Percentiles rank a stretch among this genome's conserved stretches.
These are phyloP conservation scores for Xylaria sp. DNA, from an alignment of 2,329 filamentous ascomycete genomes.

Conservation along the genomic window DNA sequence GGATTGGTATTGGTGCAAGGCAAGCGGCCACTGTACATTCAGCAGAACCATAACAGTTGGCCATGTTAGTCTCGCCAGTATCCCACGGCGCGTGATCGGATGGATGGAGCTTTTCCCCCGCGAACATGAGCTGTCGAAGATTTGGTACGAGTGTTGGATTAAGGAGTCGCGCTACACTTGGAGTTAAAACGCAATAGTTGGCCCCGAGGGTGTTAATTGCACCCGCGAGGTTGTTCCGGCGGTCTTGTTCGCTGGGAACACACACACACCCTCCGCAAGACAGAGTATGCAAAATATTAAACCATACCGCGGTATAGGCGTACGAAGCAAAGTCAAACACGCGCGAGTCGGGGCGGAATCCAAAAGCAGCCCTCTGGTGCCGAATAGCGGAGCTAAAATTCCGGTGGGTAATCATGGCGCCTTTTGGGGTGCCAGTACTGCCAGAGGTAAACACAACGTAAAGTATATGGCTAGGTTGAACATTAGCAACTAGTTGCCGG, in stretches of 20 bases:
- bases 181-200: slow-evolving; percentile 3
- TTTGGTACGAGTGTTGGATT: slow-evolving; percentile 11
- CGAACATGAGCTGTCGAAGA: slow-evolving; percentile 11
- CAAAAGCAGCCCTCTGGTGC: slow-evolving; percentile 7
- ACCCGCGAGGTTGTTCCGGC: neutral
- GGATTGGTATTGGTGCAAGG: slow-evolving; percentile 14
- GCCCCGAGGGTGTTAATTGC: slow-evolving; percentile 4
- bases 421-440: slow-evolving; percentile 19
- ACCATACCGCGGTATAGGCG: slow-evolving; percentile 7
- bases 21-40: slow-evolving; percentile 10
- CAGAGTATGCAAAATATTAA: slow-evolving; percentile 12
- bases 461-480: slow-evolving; percentile 3
- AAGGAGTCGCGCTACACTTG: slow-evolving; percentile 2
- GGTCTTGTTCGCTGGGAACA: slow-evolving; percentile 14
- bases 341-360: neutral
- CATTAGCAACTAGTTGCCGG: neutral
- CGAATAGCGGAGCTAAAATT: slow-evolving; percentile 1
- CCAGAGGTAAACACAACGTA: slow-evolving; percentile 18
- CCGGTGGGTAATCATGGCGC: slow-evolving; percentile 14
- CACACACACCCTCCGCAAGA: slow-evolving; percentile 16
- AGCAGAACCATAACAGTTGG: slow-evolving; percentile 13
- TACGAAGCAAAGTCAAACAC: slow-evolving; percentile 25
- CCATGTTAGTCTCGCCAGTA: slow-evolving; percentile 2
- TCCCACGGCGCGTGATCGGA: neutral
- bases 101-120: neutral